Evolutionary conservation across 2,329 filamentous ascomycete species (phyloP).

Genomic region (Pseudopyrenochaeta lycopersici): DNA sequence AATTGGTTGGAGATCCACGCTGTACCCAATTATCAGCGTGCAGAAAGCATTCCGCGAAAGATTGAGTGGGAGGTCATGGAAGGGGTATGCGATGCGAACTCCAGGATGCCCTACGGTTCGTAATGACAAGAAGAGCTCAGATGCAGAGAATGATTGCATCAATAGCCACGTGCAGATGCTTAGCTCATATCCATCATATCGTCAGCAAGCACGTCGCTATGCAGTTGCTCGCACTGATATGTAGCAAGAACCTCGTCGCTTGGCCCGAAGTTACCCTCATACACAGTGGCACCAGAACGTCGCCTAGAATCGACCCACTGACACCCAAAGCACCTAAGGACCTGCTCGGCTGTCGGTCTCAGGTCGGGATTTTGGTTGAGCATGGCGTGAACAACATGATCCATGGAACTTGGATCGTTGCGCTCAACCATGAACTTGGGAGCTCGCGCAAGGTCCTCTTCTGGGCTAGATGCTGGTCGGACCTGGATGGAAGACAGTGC

Average conservation of each 20-base stretch:
- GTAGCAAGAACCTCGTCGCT: conserved; percentile 66
- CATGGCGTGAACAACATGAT: conserved; percentile 88
- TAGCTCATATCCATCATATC: conserved; percentile 69
- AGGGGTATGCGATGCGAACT: background rate
- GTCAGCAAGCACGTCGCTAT: conserved; percentile 40
- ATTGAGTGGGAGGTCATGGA: background rate
- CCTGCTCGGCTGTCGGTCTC: conserved; percentile 77
- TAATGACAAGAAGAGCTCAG: background rate
- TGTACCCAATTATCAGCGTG: conserved; percentile 10
- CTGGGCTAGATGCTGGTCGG: conserved; percentile 33
- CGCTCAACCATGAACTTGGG: conserved; percentile 90
- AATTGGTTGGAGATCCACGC: conserved; percentile 19
- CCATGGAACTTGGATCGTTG: conserved; percentile 76
- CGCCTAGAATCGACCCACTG: conserved; percentile 81
- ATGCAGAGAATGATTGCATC: background rate
- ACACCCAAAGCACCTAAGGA: conserved; percentile 77
- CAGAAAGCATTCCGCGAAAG: background rate
- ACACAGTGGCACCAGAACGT: conserved; percentile 90
- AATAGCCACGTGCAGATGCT: conserved; percentile 8
- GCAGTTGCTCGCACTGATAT: conserved; percentile 53
- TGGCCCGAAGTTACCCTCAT: conserved; percentile 95
- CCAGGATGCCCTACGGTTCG: background rate
- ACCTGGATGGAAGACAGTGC: conserved; percentile 50
- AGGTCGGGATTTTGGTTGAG: conserved; percentile 76
- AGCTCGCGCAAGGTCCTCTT: conserved; percentile 69